Percentiles rank a stretch among this genome's conserved stretches.
Evolutionary conservation across 805 yeast species (phyloP).

Genomic region (Candida dendrica): DNA sequence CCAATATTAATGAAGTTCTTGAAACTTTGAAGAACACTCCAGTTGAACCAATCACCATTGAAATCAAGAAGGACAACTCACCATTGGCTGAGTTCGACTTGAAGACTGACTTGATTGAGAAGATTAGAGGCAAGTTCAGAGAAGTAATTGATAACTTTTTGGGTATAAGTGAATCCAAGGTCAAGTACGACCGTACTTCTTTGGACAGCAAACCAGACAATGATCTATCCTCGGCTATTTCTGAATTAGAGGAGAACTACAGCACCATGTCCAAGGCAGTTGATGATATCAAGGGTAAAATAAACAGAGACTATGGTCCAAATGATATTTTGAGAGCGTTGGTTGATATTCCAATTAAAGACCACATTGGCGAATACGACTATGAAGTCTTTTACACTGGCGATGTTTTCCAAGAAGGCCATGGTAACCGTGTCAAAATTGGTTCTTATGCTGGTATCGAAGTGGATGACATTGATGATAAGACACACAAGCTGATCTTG

Average conservation of each 20-base stretch:
- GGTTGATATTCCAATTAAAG: conserved; percentile 37
- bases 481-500: conserved; percentile 26
- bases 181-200: neutral
- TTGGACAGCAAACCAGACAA: neutral
- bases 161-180: conserved; percentile 6
- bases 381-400: conserved; percentile 58
- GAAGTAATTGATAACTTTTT: conserved; percentile 14
- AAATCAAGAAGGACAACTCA: neutral
- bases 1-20: neutral
- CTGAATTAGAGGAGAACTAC: neutral
- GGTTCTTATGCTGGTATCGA: conserved; percentile 33
- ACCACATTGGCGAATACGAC: conserved; percentile 59
- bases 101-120: conserved; percentile 3
- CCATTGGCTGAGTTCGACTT: neutral
- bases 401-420: conserved; percentile 47
- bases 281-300: conserved; percentile 4
- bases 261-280: neutral
- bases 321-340: conserved; percentile 58
- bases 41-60: neutral
- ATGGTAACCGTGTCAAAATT: conserved; percentile 39
- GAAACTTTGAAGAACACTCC: neutral
- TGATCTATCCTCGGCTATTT: neutral
- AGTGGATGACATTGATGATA: conserved; percentile 23
- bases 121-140: conserved; percentile 6
- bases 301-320: conserved; percentile 43